These are phyloP conservation scores for Pyrenochaeta sp. DNA, from an alignment of 2,329 filamentous ascomycete species.

Conservation along the genomic window DNA sequence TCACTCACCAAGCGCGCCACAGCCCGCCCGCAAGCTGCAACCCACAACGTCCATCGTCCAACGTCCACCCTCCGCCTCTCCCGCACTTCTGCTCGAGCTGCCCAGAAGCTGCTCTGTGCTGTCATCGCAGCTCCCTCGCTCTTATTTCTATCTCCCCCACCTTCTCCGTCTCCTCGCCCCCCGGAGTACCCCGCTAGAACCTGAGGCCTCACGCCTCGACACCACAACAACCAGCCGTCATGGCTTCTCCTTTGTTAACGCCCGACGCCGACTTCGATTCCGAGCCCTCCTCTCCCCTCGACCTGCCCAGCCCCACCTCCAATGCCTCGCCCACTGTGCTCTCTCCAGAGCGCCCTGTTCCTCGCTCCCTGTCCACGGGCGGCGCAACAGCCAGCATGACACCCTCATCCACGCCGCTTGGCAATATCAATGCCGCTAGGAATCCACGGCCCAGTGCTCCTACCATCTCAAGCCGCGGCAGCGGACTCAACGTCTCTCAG, in stretches of 20 bases:
- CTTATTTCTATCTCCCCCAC: slow-evolving; percentile 13
- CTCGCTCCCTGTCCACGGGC: slow-evolving; percentile 68
- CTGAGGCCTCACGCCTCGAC: slow-evolving; percentile 13
- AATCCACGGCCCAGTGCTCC: slow-evolving; percentile 56
- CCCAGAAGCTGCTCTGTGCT: slow-evolving; percentile 16
- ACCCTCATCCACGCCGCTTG: slow-evolving; percentile 82
- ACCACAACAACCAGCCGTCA: slow-evolving; percentile 24
- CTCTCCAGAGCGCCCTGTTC: slow-evolving; percentile 56
- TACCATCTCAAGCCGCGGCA: slow-evolving; percentile 55
- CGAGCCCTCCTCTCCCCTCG: slow-evolving; percentile 40
- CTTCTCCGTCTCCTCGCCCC: slow-evolving; percentile 6
- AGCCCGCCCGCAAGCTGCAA: slow-evolving; percentile 23
- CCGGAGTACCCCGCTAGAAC: slow-evolving; percentile 25
- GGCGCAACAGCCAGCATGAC: slow-evolving; percentile 65
- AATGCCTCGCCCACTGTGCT: slow-evolving; percentile 25
- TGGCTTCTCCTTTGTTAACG: slow-evolving; percentile 39
- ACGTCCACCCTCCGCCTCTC: slow-evolving; percentile 14
- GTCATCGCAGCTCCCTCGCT: slow-evolving; percentile 15
- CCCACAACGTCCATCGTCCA: slow-evolving; percentile 23
- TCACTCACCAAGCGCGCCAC: slow-evolving; percentile 24
- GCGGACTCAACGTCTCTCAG: slow-evolving; percentile 61
- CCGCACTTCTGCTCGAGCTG: slow-evolving; percentile 16
- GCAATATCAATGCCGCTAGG: slow-evolving; percentile 74
- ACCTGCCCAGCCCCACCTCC: slow-evolving; percentile 28
- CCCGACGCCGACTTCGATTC: slow-evolving; percentile 42